These are phyloP conservation scores for Asterochloris sp. DNA, from an alignment of 139 green algal species.

Conservation along the genomic window DNA sequence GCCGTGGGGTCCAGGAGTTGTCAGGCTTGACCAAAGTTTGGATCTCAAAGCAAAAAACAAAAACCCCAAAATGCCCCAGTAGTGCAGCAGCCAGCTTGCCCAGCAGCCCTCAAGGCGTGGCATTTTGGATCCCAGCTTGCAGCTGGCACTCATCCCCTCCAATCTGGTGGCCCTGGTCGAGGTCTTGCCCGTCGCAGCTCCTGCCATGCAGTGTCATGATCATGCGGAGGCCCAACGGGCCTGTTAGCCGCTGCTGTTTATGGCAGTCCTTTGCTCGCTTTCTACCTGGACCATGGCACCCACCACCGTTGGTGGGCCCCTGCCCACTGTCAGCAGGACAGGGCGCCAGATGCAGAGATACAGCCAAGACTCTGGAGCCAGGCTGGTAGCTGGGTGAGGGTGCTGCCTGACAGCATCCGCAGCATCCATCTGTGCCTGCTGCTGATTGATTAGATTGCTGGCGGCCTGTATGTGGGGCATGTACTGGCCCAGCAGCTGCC, in stretches of 20 bases:
- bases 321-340: constrained; percentile 27
- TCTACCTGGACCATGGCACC: neutral
- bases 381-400: constrained; percentile 65
- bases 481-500: neutral
- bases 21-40: neutral
- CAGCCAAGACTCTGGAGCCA: constrained; percentile 35
- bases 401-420: neutral
- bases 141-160: too few species aligned
- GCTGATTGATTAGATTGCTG: neutral
- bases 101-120: too few species aligned
- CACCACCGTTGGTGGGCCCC: constrained; percentile 7
- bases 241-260: too few species aligned
- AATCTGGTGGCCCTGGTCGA: too few species aligned
- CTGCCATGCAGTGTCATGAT: too few species aligned
- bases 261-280: too few species aligned
- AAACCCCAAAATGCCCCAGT: too few species aligned
- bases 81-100: too few species aligned
- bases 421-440: neutral
- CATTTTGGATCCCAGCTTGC: too few species aligned
- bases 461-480: neutral
- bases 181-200: too few species aligned
- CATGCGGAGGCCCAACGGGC: too few species aligned
- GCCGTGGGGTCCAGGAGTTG: neutral
- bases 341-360: constrained; percentile 68
- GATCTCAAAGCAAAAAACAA: too few species aligned